Evolutionary conservation across 2,329 filamentous ascomycete species (phyloP), one percentile per base, ranked within the genome.

Genomic region (Fusarium sublunatum): DNA sequence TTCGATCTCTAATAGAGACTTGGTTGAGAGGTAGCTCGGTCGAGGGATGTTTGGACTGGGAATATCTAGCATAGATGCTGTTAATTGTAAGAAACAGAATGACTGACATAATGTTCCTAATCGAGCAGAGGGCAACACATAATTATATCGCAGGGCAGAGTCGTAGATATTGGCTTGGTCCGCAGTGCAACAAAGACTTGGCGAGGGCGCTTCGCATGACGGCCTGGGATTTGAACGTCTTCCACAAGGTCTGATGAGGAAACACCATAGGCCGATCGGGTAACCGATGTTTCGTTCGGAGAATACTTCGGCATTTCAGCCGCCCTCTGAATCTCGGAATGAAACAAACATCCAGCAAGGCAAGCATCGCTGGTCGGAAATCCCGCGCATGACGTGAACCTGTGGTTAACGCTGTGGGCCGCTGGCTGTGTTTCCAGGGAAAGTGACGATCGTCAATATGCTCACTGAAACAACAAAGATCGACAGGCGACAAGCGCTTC

Each of bases 381-480:
- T 51, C 47, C 35, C 22, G 22, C 36, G 19, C 48, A 65, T 65
- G 61, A 65, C 57, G 56, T 65, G 53, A 56, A 51, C 24, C 38
- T 44, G 46, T 26, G 42, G 26, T 46, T 59, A 49, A 38, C 24
- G 38, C 22, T 38, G 61, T 58, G 57, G 42, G 44, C 57, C 40
- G 34, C n/a, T 28, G 24, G 55, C 52, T 46, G 41, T 58, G 57
- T 60, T 60, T 54, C 55, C 56, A 25, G 13, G 50, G 49, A 47
- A 45, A 53, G 54, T 58, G 67, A 67, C 53, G 67, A 70, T 69
- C 65, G 50, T 41, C 52, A 42, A 57, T 29, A 44, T 54, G 50
- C 35, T 41, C 31, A 44, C 59, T 60, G 57, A 68, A 58, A 67
- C 55, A 56, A 41, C 43, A 47, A 25, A 50, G 57, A 56, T 65